These are phyloP conservation scores for Botrytis fabae DNA, from an alignment of 2,329 filamentous ascomycete species.

Conservation along the genomic window DNA sequence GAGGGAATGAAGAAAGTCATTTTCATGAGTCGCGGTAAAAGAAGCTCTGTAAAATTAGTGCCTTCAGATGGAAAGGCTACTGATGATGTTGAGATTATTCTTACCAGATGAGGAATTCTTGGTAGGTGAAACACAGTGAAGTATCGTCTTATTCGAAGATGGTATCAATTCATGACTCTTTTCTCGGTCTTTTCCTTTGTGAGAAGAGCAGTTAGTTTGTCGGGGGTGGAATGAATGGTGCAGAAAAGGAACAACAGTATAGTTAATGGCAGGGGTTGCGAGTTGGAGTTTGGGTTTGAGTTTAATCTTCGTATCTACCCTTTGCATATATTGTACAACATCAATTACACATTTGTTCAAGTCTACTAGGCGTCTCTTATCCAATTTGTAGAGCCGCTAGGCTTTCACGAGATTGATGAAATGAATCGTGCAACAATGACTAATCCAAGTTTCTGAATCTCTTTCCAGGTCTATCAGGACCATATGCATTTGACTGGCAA, in stretches of 20 bases:
- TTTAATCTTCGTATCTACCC: background rate
- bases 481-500: background rate
- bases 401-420: background rate
- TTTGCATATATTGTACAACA: constrained; percentile 2
- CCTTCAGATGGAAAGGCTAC: background rate
- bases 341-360: background rate
- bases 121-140: background rate
- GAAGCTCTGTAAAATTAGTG: constrained; percentile 16
- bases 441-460: background rate
- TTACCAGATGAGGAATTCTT: background rate
- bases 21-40: constrained; percentile 11
- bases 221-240: background rate
- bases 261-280: background rate
- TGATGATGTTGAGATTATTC: constrained; percentile 12
- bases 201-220: background rate
- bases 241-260: too few species aligned
- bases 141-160: background rate
- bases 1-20: constrained; percentile 7
- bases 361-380: background rate
- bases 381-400: background rate
- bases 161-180: background rate
- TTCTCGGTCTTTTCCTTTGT: background rate
- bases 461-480: background rate
- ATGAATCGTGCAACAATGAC: background rate
- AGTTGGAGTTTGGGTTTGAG: background rate